Base-by-base conservation (phyloP, 1,284 basidiomycete genomes). In the Caloboletus firmus region DNA sequence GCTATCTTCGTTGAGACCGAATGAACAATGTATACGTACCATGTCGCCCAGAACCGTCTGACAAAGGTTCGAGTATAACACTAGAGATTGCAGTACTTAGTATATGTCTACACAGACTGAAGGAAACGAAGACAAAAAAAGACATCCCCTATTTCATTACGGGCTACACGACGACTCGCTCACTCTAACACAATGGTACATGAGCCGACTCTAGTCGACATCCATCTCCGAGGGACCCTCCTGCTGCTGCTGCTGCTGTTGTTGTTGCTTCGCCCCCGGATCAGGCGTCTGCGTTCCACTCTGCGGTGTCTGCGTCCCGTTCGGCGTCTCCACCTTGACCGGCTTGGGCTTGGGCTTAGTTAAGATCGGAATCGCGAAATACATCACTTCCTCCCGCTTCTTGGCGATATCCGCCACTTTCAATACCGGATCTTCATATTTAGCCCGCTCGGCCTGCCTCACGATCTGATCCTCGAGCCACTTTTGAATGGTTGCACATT, bases 401-500 rank as follows among this genome's bases (percentile, higher is more conserved):
- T 93, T 93, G 72, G 78, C 70, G 62, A 96, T 88, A 71, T 97
- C 93, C 52, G 77, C 84, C 50, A 79, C 82, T 54, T 81, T 92
- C 72, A 96, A 74, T 59, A 93, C 82, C 26, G 93, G 87, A 71
- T 95, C 87, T 58, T 87, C 84, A 68, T 91, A 89, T 84, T 95
- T 95, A 69, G 87, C 76, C 59, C 84, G 80, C 79, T 97, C 95
- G 24, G 81, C 78, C 79, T 97, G 95, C 64, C 88, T 80, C 56
- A 84, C 86, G 57, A 85, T 83, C 79, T 89, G 83, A 78, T 97
- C 93, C 66, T 95, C 91, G 59, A 98, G 82, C 95, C 95, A 97
- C 74, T 95, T 90, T 75, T 93, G 89, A 43, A 89, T 77, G 28
- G 85, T 93, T 47, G 91, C 88, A 43, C 82, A 81, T 70, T 83